Base-by-base conservation (phyloP, 2,329 filamentous ascomycete genomes). In the Phoma sp. region DNA sequence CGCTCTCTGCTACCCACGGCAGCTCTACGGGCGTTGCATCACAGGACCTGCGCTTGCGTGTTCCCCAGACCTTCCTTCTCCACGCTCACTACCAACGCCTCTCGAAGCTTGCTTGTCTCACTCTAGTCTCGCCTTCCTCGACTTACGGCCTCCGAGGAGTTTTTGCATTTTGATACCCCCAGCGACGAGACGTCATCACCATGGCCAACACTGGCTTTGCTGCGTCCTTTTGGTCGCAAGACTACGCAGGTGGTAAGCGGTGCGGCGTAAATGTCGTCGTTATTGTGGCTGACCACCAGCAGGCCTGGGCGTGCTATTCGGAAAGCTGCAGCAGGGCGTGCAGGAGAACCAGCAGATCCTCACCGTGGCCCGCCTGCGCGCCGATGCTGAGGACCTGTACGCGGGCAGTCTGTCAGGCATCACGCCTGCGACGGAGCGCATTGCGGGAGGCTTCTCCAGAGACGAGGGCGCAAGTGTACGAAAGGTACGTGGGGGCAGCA, bases 391-490 rank as follows among this genome's bases (percentile, higher is more conserved):
- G 76, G 95, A 98, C 59, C 74, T 87, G 19, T 99, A 99, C 76
- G 90, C 92, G 38, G 84, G 87, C 74, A 88, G 87, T 65, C 82
- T 99, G 48, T 85, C 84, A 60, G 90, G 94, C 36, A 98, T 99
- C 70, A 86, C 89, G 48, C 86, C 91, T 15, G 84, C 88, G 6
- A 89, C 92, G 55, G 92, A 96, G 78, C 91, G 88, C 73, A 85
- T 96, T 73, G 80, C 83, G 19, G 90, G 90, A 37, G 95, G 95
- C 54, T 99, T 99, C 76, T 81, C 83, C 48, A 88, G 88, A 76
- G 95, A 99, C 77, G 96, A 99, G 75, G 95, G 95, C 69, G 96
- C 95, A 61, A 99, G 92, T 73, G 88, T 96, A 71, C 88, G 92
- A 72, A 99, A 98, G 88, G 92, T 96, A 78, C 57, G 80, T 62